phyloP scores from a whole-genome alignment of 2,329 filamentous ascomycete species.

The Xylariaceae sp. region DNA sequence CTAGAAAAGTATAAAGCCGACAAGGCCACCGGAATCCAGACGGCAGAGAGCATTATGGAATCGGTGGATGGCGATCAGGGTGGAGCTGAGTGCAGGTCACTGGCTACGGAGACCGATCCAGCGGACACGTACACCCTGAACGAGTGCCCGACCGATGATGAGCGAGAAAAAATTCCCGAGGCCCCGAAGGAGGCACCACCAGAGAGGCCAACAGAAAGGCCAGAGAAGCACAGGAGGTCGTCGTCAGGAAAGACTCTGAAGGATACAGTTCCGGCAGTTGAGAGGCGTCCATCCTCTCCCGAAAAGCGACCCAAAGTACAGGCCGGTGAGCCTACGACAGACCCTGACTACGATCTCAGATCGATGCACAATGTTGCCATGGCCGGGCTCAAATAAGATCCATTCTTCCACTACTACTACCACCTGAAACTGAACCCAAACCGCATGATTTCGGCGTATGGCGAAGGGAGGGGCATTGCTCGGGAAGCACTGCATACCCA shows the following conservation, averaged over 20 bases:
- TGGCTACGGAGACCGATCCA: constrained; percentile 12
- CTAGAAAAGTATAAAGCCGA: constrained; percentile 43
- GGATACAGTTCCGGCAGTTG: neutral
- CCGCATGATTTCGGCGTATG: constrained; percentile 38
- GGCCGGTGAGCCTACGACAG: constrained; percentile 6
- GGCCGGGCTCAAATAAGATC: constrained; percentile 38
- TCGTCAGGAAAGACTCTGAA: neutral
- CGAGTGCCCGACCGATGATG: constrained; percentile 26
- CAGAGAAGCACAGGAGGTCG: constrained; percentile 17
- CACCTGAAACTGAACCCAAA: constrained; percentile 21
- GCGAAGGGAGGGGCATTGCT: constrained; percentile 28
- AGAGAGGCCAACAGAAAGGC: constrained; percentile 20
- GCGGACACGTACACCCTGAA: constrained; percentile 26
- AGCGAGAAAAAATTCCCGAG: constrained; percentile 9
- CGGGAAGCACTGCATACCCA: constrained; percentile 18
- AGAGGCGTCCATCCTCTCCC: constrained; percentile 5
- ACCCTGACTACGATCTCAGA: constrained; percentile 35
- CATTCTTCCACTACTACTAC: constrained; percentile 12
- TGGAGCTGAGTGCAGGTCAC: constrained; percentile 21
- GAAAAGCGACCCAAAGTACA: constrained; percentile 17
- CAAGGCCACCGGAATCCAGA: constrained; percentile 23
- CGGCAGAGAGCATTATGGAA: constrained; percentile 23
- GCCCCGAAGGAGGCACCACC: constrained; percentile 10
- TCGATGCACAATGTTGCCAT: constrained; percentile 42
- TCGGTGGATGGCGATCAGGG: constrained; percentile 28